Evolutionary conservation across 129 eudicot species (phyloP).

Genomic region (Centaurea solstitialis): DNA sequence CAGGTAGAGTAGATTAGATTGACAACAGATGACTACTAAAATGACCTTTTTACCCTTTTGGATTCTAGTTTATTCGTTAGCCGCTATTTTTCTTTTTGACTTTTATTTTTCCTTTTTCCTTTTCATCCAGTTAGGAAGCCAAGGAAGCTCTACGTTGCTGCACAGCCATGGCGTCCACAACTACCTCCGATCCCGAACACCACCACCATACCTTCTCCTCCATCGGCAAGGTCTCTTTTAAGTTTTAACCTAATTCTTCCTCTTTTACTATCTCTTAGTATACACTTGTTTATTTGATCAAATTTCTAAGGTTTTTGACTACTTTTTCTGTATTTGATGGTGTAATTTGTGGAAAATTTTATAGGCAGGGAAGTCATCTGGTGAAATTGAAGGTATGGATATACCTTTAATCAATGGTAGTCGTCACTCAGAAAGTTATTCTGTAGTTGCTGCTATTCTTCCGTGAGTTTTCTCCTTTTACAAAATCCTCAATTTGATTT

Average conservation of each 20-base stretch:
- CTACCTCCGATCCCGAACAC: slow-evolving; percentile 48
- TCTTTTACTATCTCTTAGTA: too few species aligned
- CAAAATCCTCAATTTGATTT: neutral
- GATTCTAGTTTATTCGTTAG: slow-evolving; percentile 8
- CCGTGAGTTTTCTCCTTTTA: slow-evolving; percentile 58
- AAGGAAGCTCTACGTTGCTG: slow-evolving; percentile 25
- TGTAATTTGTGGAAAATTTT: slow-evolving; percentile 5
- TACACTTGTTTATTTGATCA: neutral
- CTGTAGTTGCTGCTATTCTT: slow-evolving; percentile 53
- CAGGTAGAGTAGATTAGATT: too few species aligned
- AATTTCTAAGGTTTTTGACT: neutral
- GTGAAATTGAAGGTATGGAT: slow-evolving; percentile 37
- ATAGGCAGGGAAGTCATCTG: slow-evolving; percentile 55
- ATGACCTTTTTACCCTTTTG: neutral
- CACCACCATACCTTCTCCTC: slow-evolving; percentile 52
- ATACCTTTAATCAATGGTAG: slow-evolving; percentile 47
- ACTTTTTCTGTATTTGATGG: neutral
- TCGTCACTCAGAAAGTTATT: slow-evolving; percentile 44
- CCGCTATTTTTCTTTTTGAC: slow-evolving; percentile 4
- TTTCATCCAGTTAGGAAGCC: neutral
- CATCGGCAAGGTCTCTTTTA: slow-evolving; percentile 47
- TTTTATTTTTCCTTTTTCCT: neutral
- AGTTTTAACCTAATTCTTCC: neutral
- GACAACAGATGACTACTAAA: neutral
- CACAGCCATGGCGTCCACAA: slow-evolving; percentile 34